Evolutionary conservation across 1,139 yeast genomes (phyloP).

Genomic region (Blastobotrys petasosporus): DNA sequence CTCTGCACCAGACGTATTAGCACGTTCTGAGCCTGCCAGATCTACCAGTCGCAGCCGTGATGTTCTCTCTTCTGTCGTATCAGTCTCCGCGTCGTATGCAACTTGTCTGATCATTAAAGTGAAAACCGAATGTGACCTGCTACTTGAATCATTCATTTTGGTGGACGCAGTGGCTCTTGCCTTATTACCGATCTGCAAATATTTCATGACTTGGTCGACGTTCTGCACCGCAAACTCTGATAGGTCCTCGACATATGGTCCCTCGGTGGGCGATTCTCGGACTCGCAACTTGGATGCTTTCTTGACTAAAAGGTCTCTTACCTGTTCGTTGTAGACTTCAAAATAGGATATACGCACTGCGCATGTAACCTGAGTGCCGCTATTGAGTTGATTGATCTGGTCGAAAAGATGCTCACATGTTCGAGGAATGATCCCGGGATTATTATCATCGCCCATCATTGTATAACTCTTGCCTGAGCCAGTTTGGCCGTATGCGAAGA

Average conservation of each 20-base stretch:
- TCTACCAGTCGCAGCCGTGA: constrained; percentile 68
- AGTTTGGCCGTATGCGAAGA: constrained; percentile 73
- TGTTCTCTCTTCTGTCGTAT: constrained; percentile 51
- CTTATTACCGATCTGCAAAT: constrained; percentile 44
- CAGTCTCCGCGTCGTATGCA: constrained; percentile 37
- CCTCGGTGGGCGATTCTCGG: constrained; percentile 53
- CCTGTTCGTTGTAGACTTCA: constrained; percentile 71
- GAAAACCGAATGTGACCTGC: constrained; percentile 65
- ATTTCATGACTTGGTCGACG: constrained; percentile 41
- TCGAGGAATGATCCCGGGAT: constrained; percentile 58
- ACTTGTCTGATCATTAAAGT: constrained; percentile 58
- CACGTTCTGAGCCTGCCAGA: constrained; percentile 77
- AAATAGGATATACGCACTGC: constrained; percentile 56
- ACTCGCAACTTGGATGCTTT: constrained; percentile 40
- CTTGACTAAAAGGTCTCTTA: constrained; percentile 46
- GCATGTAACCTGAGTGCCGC: constrained; percentile 40
- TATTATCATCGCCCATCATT: constrained; percentile 55
- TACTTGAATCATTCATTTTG: constrained; percentile 60
- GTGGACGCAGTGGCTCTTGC: constrained; percentile 65
- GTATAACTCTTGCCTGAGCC: constrained; percentile 70
- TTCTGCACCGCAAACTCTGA: constrained; percentile 43
- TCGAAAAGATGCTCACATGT: constrained; percentile 51
- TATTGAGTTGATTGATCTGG: constrained; percentile 37
- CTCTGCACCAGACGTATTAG: constrained; percentile 54
- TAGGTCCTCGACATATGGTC: constrained; percentile 67